These are phyloP conservation scores for Fusarium hainanense DNA, from an alignment of 2,329 filamentous ascomycete species.

Conservation along the genomic window DNA sequence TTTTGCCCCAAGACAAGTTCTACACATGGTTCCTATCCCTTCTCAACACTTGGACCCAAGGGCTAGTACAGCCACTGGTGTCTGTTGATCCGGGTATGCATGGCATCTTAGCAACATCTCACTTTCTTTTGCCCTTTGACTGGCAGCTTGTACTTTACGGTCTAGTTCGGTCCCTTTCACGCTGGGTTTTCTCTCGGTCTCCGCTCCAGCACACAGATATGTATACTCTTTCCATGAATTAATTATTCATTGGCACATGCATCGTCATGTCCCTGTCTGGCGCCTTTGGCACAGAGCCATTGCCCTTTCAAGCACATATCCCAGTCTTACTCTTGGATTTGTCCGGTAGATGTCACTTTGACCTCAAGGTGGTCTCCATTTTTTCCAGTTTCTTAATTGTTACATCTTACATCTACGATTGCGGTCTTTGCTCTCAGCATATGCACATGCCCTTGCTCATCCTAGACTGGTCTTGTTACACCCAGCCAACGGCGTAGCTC, in stretches of 20 bases:
- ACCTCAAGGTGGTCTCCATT: slow-evolving; percentile 17
- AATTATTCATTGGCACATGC: slow-evolving; percentile 22
- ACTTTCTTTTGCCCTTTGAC: slow-evolving; percentile 27
- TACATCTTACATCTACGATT: slow-evolving; percentile 36
- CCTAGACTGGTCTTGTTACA: slow-evolving; percentile 38
- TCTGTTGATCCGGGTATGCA: slow-evolving; percentile 46
- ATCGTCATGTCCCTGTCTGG: slow-evolving; percentile 35
- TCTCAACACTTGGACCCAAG: slow-evolving; percentile 38
- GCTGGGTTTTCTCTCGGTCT: slow-evolving; percentile 39
- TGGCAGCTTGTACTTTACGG: slow-evolving; percentile 26
- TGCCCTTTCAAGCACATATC: slow-evolving; percentile 39
- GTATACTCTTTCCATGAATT: slow-evolving; percentile 23
- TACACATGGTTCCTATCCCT: slow-evolving; percentile 36
- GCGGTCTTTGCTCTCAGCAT: slow-evolving; percentile 42
- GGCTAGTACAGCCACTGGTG: slow-evolving; percentile 49
- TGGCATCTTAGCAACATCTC: slow-evolving; percentile 47
- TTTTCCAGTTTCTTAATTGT: slow-evolving; percentile 26
- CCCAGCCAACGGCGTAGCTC: slow-evolving; percentile 40
- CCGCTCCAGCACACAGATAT: slow-evolving; percentile 36
- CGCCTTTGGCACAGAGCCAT: slow-evolving; percentile 40
- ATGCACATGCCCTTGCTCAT: slow-evolving; percentile 44
- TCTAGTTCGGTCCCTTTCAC: slow-evolving; percentile 34
- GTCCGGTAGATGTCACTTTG: slow-evolving; percentile 23
- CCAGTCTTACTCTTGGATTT: slow-evolving; percentile 28
- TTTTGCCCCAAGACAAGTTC: slow-evolving; percentile 38